Evolutionary conservation across 495 filamentous ascomycete species (phyloP).

Genomic region (Recurvomyces mirabilis): DNA sequence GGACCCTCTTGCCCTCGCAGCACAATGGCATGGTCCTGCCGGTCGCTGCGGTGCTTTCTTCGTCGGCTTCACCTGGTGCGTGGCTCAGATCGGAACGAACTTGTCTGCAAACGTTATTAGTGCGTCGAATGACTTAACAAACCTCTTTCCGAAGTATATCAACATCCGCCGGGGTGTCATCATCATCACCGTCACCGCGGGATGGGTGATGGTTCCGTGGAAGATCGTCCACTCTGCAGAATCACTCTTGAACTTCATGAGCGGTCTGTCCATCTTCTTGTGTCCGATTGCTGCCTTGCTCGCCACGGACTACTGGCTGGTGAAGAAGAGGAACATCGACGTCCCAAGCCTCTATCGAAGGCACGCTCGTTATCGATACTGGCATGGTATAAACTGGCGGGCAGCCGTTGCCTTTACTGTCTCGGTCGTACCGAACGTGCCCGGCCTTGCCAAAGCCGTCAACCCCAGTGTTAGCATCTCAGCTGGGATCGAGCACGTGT

Average conservation of each 20-base stretch:
- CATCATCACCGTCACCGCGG: slow-evolving; percentile 45
- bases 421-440: slow-evolving; percentile 50
- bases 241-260: slow-evolving; percentile 50
- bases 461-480: slow-evolving; percentile 38
- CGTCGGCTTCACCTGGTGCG: slow-evolving; percentile 35
- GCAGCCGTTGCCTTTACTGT: slow-evolving; percentile 52
- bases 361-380: slow-evolving; percentile 44
- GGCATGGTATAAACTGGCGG: slow-evolving; percentile 51
- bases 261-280: slow-evolving; percentile 49
- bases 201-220: slow-evolving; percentile 51
- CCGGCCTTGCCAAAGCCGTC: slow-evolving; percentile 40
- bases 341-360: slow-evolving; percentile 46
- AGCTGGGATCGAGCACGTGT: slow-evolving; percentile 39
- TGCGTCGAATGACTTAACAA: slow-evolving; percentile 53
- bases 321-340: slow-evolving; percentile 51
- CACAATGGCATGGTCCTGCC: slow-evolving; percentile 17
- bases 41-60: slow-evolving; percentile 28
- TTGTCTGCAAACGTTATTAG: slow-evolving; percentile 56
- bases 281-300: slow-evolving; percentile 54
- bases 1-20: slow-evolving; percentile 23
- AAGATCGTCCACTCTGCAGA: slow-evolving; percentile 49
- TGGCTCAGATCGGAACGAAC: slow-evolving; percentile 34
- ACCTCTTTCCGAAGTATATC: slow-evolving; percentile 46
- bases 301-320: slow-evolving; percentile 55
- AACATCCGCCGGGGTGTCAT: slow-evolving; percentile 55